phyloP scores from a whole-genome alignment of 768 basidiomycete species.

The Lentinula guzmanii region DNA sequence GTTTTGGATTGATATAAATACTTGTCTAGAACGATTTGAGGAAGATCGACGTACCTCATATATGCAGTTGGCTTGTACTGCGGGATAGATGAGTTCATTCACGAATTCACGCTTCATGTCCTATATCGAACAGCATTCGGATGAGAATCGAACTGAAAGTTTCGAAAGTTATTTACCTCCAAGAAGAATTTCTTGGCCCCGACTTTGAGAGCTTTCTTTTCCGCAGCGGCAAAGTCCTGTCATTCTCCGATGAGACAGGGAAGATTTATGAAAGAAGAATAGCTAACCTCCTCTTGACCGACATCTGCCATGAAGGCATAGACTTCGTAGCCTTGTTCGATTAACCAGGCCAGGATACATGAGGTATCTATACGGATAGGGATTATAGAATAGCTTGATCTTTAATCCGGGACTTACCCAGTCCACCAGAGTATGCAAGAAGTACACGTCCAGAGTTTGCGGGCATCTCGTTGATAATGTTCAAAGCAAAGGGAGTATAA shows the following conservation, averaged over 20 bases:
- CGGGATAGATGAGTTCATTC: slow-evolving; percentile 94
- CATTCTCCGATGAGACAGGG: background rate
- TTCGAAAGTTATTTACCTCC: slow-evolving; percentile 40
- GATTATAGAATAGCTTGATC: background rate
- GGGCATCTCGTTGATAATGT: slow-evolving; percentile 31
- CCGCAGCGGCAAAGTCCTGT: slow-evolving; percentile 91
- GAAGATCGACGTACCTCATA: slow-evolving; percentile 66
- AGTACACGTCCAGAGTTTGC: slow-evolving; percentile 76
- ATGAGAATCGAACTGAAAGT: background rate
- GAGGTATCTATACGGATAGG: slow-evolving; percentile 75
- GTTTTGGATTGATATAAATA: background rate
- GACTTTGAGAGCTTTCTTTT: slow-evolving; percentile 80
- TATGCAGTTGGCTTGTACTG: slow-evolving; percentile 97
- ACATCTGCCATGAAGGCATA: slow-evolving; percentile 97
- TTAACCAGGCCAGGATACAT: slow-evolving; percentile 98
- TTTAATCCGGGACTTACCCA: slow-evolving; percentile 54
- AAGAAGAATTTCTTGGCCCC: slow-evolving; percentile 97
- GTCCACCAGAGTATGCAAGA: slow-evolving; percentile 96
- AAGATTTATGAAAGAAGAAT: background rate
- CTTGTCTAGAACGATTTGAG: background rate
- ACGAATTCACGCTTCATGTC: slow-evolving; percentile 95
- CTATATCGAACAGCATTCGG: slow-evolving; percentile 27
- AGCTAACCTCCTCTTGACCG: slow-evolving; percentile 77
- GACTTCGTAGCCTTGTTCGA: slow-evolving; percentile 97
- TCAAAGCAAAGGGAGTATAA: background rate